phyloP scores from a whole-genome alignment of 1,284 basidiomycete genomes.

The Cryptococcus deneoformans region DNA sequence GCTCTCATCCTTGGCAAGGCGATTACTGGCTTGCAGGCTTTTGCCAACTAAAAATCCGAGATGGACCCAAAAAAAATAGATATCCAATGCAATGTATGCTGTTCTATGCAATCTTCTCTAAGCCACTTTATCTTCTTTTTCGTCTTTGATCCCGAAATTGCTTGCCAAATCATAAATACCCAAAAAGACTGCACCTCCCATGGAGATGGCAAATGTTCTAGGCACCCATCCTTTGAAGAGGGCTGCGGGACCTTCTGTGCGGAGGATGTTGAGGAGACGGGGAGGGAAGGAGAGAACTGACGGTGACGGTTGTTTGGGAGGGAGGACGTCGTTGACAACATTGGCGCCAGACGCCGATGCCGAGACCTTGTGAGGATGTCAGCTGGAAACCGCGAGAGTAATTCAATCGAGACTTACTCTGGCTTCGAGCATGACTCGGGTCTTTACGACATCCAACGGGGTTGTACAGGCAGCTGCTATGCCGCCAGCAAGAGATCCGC shows the following conservation, averaged over 20 bases:
- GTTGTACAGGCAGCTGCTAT: slow-evolving; percentile 88
- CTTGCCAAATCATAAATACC: slow-evolving; percentile 74
- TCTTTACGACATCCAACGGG: slow-evolving; percentile 95
- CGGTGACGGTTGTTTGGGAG: slow-evolving; percentile 38
- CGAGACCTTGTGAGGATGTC: background rate
- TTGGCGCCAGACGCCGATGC: slow-evolving; percentile 2
- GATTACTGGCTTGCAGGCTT: slow-evolving; percentile 81
- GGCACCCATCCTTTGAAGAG: slow-evolving; percentile 88
- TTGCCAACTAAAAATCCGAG: slow-evolving; percentile 46
- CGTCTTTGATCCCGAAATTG: slow-evolving; percentile 25
- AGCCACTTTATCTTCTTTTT: slow-evolving; percentile 1
- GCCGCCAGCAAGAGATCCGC: slow-evolving; percentile 88
- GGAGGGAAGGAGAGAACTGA: slow-evolving; percentile 55
- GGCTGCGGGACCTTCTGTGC: slow-evolving; percentile 67
- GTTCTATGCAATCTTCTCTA: background rate
- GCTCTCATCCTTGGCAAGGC: slow-evolving; percentile 86
- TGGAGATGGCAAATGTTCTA: slow-evolving; percentile 91
- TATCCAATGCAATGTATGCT: background rate
- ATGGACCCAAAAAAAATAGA: background rate
- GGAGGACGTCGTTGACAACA: slow-evolving; percentile 10
- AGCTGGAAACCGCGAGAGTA: background rate
- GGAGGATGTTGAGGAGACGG: slow-evolving; percentile 65
- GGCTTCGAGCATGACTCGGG: slow-evolving; percentile 92
- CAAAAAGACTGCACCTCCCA: slow-evolving; percentile 94
- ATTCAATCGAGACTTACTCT: slow-evolving; percentile 55